Evolutionary conservation across 139 green algal species (phyloP), one percentile per base, ranked within the genome.

Genomic region (Pleodorina starrii): DNA sequence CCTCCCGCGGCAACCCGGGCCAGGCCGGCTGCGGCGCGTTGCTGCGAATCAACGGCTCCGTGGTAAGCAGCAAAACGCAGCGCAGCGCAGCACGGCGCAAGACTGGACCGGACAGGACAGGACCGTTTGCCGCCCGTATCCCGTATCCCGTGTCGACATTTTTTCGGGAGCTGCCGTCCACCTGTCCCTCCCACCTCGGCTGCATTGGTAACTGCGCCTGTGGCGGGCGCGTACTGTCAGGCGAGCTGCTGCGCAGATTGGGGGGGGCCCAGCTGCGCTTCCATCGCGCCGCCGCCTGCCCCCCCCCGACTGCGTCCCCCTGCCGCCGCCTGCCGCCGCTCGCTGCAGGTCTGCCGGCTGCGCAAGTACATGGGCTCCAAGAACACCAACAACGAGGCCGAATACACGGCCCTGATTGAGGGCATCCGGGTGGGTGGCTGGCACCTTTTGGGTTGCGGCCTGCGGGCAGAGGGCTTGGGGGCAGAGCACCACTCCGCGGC

Each of bases 331-430:
- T 66, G 54, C 54, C 54, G n/a, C n/a, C n/a, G n/a, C n/a, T n/a
- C 29, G 35, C 35, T 46, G 35, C 84, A 89, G 84, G 84, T 82
- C 12, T 81, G 69, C 48, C 48, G 48, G 25, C 69, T 89, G 69
- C 84, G 84, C 42, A 83, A 74, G 69, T 89, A 74, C 69, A 63
- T 89, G 84, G 84, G 84, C 83, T 19, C 35, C 11, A 25, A 9
- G 2, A 36, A 1, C 48, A 89, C 84, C 84, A 89, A 89, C 84
- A 89, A 89, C 69, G 84, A 89, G 69, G 84, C 84, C 35, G 84
- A 89, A 48, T 89, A 82, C 46, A 82, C 69, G 7, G 69, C 84
- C 32, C 71, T 89, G 36, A 35, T 89, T 5, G 84, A 89, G 68
- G 84, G 84, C 3, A 68, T 89, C 9, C 35, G 35, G 84, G 84